Conservation (phyloP, 1,284 basidiomycete species). For the Rhizoctonia solani region DNA sequence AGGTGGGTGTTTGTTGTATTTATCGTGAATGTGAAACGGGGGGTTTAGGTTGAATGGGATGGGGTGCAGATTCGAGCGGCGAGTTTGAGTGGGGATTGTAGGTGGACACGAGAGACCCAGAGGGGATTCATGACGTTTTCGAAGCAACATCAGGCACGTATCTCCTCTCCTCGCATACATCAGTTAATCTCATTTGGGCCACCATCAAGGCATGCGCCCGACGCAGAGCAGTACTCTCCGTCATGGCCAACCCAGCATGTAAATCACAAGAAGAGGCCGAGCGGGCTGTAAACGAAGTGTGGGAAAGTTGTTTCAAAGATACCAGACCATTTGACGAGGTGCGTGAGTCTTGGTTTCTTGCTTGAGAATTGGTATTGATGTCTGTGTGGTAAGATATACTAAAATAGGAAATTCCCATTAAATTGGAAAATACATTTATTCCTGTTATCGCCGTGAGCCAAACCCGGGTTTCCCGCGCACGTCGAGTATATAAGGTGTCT, state of each 20-base stretch:
- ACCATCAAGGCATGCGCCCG: constrained; percentile 78
- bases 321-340: constrained; percentile 98
- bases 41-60: constrained; percentile 75
- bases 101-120: constrained; percentile 75
- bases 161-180: background rate
- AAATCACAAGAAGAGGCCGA: constrained; percentile 77
- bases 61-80: constrained; percentile 84
- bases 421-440: too few species aligned
- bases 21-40: constrained; percentile 94
- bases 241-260: constrained; percentile 81
- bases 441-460: too few species aligned
- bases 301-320: constrained; percentile 94
- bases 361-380: too few species aligned
- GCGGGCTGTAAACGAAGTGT: constrained; percentile 92
- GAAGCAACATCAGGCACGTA: constrained; percentile 87
- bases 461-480: too few species aligned
- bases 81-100: constrained; percentile 91
- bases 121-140: constrained; percentile 79
- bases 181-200: background rate
- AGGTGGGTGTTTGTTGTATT: constrained; percentile 81
- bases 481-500: too few species aligned
- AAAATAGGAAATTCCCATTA: too few species aligned
- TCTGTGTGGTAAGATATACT: too few species aligned
- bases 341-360: constrained; percentile 40
- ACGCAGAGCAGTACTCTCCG: constrained; percentile 81